Base-by-base conservation (phyloP, 2,329 filamentous ascomycete species). In the Teratosphaeriaceae sp. region DNA sequence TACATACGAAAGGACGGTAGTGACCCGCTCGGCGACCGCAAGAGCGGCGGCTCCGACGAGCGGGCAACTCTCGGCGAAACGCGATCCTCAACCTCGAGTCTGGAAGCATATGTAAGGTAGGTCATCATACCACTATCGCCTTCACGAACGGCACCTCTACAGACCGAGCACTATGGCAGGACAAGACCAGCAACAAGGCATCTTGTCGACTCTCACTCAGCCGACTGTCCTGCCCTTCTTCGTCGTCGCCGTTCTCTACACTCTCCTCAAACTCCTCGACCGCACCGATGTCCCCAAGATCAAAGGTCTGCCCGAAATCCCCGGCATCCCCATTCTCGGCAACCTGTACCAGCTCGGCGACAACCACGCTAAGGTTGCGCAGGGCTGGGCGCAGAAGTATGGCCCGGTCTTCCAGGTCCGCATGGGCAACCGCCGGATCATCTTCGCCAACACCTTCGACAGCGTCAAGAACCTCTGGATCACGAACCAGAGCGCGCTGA, bases 391-490 rank as follows among this genome's bases (percentile, higher is more conserved):
- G 27, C 65, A 71, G 56, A 70, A 70, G 46, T 71, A 72, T 41
- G 70, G 70, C 2, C 67, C 70, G 3, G 70, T 73, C 11, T 73
- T 71, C 42, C 70, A 73, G 46, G 68, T 70, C 18, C 65, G 69
- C n/a, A 57, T 89, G 54, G 85, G 84, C 1, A 88, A 84, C 47
- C 46, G 80, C 71, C 75, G 84, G 45, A 80, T 89, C 46, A 71
- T 90, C 22, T 87, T 88, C 56, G 84, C 84, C 49, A 90, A 90
- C 55, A 81, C 77, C 1, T 88, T 87, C 55, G 80, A 86, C 15
- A 76, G 82, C 0, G 84, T 88, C 23, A 79, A 77, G 41, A 72
- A 82, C 50, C 70, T 90, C 19, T 89, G 85, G 80, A 83, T 88
- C 60, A 83, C 79, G 7, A 81, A 90, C 54, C 84, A 88, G 55